Evolutionary conservation across 192 early-diverging fungal species (phyloP), one percentile per base, ranked within the genome.

Genomic region (Dispira simplex): DNA sequence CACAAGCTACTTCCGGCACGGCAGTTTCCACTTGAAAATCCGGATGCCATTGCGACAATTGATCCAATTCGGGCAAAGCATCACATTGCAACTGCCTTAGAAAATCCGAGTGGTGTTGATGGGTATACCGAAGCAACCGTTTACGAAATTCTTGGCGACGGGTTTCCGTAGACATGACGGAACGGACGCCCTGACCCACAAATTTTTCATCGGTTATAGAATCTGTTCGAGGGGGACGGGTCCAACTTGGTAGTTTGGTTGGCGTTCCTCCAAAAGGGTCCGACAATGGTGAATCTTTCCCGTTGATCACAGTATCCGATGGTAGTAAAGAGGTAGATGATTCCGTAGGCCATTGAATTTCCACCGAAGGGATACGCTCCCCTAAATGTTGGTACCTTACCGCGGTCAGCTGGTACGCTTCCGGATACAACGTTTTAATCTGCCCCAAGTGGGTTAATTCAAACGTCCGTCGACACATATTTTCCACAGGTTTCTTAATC

Each of bases 391-490:
- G 44, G 21, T 71, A 62, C 14, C 43, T 18, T 14, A 70, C 46
- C 27, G 75, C 68, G 28, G 47, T 59, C 53, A 65, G 64, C 9
- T 27, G 59, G 65, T 82, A 84, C 9, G 76, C 64, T 18, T 76
- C 76, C 6, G 80, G 80, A 47, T 70, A 80, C 1, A 84, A 60
- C 0, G 74, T 68, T 1, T 75, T 62, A 43, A 84, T 78, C 66
- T 82, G 78, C 21, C 70, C 78, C 52, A 84, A 66, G 56, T 79
- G 69, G 14, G 45, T 21, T 66, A 77, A 66, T 32, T 72, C 72
- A 69, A 84, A 84, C 8, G 75, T 77, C 51, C 75, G 70, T 56
- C 70, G 64, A 8, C 72, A 72, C 68, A 77, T 75, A 43, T 75
- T 68, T 65, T 80, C 77, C 20, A 84, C 80, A 20, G 74, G 64